These are phyloP conservation scores for Hura crepitans DNA, from an alignment of 441 rosid species.

Conservation along the genomic window DNA sequence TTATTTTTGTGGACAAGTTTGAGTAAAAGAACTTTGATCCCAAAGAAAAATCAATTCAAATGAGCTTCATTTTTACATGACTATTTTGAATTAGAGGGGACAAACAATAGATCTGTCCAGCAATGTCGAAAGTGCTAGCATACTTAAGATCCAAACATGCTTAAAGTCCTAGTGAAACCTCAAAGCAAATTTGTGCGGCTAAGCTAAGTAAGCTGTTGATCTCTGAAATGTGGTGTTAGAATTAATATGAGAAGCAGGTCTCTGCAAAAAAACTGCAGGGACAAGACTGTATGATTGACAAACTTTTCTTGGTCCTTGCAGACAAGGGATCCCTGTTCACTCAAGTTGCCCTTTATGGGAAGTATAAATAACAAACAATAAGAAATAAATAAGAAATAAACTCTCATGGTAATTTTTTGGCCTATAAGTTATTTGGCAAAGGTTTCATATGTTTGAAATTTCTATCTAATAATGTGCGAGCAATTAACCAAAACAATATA, in stretches of 20 bases:
- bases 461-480: not conserved
- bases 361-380: not conserved
- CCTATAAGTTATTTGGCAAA: not conserved
- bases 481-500: slow-evolving; percentile 2
- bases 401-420: not conserved
- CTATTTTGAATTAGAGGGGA: not conserved
- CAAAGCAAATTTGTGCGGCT: not conserved
- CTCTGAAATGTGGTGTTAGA: not conserved
- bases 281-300: not conserved
- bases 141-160: not conserved
- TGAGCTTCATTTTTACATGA: not conserved
- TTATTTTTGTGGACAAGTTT: not conserved
- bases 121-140: not conserved
- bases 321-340: not conserved
- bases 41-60: not conserved
- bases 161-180: not conserved
- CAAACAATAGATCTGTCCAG: not conserved
- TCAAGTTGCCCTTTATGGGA: not conserved
- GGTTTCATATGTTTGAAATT: not conserved
- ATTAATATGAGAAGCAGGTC: not conserved
- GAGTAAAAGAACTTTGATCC: not conserved
- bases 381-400: not conserved
- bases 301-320: not conserved
- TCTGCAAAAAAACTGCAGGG: not conserved
- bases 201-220: not conserved